Base-by-base conservation (phyloP, 352 stramenopile genomes). In the Pythium myriotylum region DNA sequence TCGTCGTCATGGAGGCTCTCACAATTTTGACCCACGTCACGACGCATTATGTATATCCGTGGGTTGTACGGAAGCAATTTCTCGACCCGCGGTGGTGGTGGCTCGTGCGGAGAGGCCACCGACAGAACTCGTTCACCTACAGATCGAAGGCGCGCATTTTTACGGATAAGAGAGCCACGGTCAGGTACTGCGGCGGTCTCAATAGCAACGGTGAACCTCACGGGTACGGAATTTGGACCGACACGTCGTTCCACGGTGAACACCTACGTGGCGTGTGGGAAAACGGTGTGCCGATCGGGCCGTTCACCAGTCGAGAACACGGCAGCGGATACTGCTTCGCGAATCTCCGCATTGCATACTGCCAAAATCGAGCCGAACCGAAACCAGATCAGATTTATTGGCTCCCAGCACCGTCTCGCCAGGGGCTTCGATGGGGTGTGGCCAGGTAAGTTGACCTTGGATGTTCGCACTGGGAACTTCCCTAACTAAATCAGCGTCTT, bases 401-500 rank as follows among this genome's bases (percentile, higher is more conserved):
- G 23, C 77, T 72, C 19, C 77, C 77, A 9, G 79, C 77, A 41
- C 77, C 82, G 51, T 72, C 75, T 16, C 42, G 64, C 1, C 69
- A 70, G 5, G 72, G 70, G 8, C 62, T 85, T 22, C 69, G 81
- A 48, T 94, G 81, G 73, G 88, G 86, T 22, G 81, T 95, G 2
- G 83, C 82, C 17, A 43, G 37, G 37, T 43, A 16, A 26, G 43
- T 17, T 5, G 20, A 19, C 24, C 12, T 17, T 24, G 16, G 7
- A 8, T 7, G 40, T n/a, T n/a, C n/a, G n/a, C n/a, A n/a, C n/a
- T n/a, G n/a, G n/a, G n/a, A n/a, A n/a, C n/a, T n/a, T n/a, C n/a
- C n/a, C n/a, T n/a, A n/a, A n/a, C n/a, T n/a, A n/a, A n/a, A n/a
- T n/a, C n/a, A n/a, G n/a, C n/a, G n/a, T n/a, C n/a, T 14, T 20